Base-by-base conservation (phyloP, 2,329 filamentous ascomycete species). In the Trichophyton mentagrophytes region DNA sequence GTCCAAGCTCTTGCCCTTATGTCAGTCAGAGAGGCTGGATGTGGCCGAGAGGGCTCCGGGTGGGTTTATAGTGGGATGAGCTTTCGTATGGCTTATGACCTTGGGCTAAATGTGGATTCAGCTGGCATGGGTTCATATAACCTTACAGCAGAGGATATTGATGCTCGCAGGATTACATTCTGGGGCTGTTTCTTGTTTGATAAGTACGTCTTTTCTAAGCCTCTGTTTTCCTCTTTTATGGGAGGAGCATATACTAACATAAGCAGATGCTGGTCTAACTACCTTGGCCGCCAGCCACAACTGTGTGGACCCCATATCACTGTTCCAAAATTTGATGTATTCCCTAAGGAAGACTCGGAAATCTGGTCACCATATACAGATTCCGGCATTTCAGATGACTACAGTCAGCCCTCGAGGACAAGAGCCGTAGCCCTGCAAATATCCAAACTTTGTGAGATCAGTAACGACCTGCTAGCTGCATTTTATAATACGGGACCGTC, bases 61-160 rank as follows among this genome's bases (percentile, higher is more conserved):
- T 99, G 93, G 93, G 90, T 96, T 2, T 97, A 97, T 73, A 96
- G 90, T 68, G 92, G 93, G 57, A 96, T 99, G 89, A 93, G 89
- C 68, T 97, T 99, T 71, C 86, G 93, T 51, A 97, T 99, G 92
- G 92, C 91, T 0, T 88, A 88, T 71, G 93, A 99, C 68, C 82
- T 99, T 64, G 93, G 93, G 0, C 79, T 99, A 59, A 95, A 96
- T 68, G 82, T 96, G 17, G 88, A 96, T 69, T 83, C 87, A 0
- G 82, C 83, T 17, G 84, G 84, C 7, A 80, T 89, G 62, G 80
- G 82, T 6, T 75, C 76, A 6, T 79, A 77, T n/a, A 82, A 81
- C 61, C 80, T 92, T 65, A 84, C 85, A 63, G 89, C 96, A 61
- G 82, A 88, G 55, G 92, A 96, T 72, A 82, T 95, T 44, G 93